Percentiles rank a stretch among this genome's conserved stretches.
Evolutionary conservation across 345 rosid genomes (phyloP).

Genomic region (Litchi chinensis): DNA sequence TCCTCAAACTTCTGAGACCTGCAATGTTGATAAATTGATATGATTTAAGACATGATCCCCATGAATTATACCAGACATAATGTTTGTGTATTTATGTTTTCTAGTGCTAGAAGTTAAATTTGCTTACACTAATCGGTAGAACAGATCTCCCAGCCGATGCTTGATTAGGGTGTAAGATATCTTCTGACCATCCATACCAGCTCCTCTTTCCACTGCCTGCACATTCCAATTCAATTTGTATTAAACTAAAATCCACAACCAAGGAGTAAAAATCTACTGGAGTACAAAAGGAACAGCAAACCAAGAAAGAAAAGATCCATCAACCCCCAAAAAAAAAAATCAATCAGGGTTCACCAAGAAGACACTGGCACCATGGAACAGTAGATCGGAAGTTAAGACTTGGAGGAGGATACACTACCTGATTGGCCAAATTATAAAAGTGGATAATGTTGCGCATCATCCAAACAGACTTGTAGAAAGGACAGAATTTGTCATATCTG

Average conservation of each 20-base stretch:
- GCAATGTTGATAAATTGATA: constrained; percentile 24
- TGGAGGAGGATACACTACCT: constrained; percentile 45
- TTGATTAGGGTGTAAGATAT: constrained; percentile 87
- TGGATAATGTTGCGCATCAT: constrained; percentile 99
- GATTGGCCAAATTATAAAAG: constrained; percentile 93
- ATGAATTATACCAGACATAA: neutral
- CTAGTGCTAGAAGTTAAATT: neutral
- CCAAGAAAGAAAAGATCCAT: too few species aligned
- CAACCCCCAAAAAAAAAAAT: too few species aligned
- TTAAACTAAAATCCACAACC: neutral
- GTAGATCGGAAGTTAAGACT: neutral
- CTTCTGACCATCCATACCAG: constrained; percentile 99
- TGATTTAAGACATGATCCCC: constrained; percentile 7
- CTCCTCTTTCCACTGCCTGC: constrained; percentile 97
- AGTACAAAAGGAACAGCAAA: too few species aligned
- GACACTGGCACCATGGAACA: neutral
- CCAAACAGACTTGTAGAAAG: constrained; percentile 99
- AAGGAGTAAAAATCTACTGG: neutral
- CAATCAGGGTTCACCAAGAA: too few species aligned
- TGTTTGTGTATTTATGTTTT: neutral
- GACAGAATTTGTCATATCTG: constrained; percentile 98
- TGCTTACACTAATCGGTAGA: constrained; percentile 90
- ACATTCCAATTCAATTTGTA: constrained; percentile 8
- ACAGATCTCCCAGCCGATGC: constrained; percentile 97
- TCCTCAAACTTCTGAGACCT: constrained; percentile 99